Base-by-base conservation (phyloP, 352 stramenopile genomes). In the Globisporangium splendens region DNA sequence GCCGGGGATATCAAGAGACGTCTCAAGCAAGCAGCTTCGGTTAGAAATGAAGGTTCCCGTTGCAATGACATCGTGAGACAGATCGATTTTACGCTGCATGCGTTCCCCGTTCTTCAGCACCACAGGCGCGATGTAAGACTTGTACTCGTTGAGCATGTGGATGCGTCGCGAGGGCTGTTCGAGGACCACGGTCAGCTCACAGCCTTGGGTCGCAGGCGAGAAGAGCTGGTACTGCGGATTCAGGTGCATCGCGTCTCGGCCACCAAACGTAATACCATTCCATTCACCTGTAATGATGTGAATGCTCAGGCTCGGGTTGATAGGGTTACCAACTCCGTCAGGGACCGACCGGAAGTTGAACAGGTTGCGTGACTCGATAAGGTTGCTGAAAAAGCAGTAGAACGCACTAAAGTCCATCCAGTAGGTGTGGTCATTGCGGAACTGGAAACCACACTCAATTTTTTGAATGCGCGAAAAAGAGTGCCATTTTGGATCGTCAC, bases 31-130 rank as follows among this genome's bases (percentile, higher is more conserved):
- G 31, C 77, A 91, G 53, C 84, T 92, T 41, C 84, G 82, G 66
- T 87, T 94, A 31, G 84, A 94, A 50, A 94, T 91, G 59, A 94
- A 94, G 12, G 83, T 94, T 35, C 85, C 85, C 5, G 77, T 93
- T 47, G 83, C 76, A 22, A 94, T 65, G 11, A 94, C 77, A 53
- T 94, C 83, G 31, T 83, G 69, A 11, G 69, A 82, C n/a, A 94
- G 57, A 56, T 94, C 85, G 59, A 94, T 89, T 56, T 94, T 94
- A 50, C 85, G 82, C 52, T 79, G 71, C 49, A 73, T 70, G 12
- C 70, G 69, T 53, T 82, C 72, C 5, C 79, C 85, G 60, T 92
- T 79, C 53, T 85, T 86, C 13, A 90, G 73, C n/a, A 94, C 75
- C 49, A 94, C 70, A 0, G 83, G 84, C 11, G 84, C 79, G 50